These are phyloP conservation scores for Solanum piurae DNA, from an alignment of 257 asterid species.

Conservation along the genomic window DNA sequence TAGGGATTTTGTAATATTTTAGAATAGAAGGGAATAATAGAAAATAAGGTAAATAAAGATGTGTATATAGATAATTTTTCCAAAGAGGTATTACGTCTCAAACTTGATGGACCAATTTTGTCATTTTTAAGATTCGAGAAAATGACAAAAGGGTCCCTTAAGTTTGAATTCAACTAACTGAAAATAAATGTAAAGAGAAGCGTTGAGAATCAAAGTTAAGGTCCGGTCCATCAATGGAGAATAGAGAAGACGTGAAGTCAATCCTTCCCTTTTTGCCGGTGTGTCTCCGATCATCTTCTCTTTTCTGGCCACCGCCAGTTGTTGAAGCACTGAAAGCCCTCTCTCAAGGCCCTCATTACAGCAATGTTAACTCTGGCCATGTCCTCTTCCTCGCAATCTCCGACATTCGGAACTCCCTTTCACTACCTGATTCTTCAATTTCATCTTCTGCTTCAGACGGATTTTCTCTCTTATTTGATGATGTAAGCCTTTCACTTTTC, in stretches of 20 bases:
- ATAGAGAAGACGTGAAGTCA: slow-evolving; percentile 23
- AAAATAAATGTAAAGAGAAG: background rate
- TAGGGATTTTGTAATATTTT: too few relatives aligned
- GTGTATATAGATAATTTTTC: too few relatives aligned
- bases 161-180: background rate
- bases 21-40: too few relatives aligned
- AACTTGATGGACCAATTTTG: background rate
- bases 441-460: slow-evolving; percentile 46
- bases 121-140: background rate
- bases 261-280: slow-evolving; percentile 54
- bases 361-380: slow-evolving; percentile 66
- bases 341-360: slow-evolving; percentile 54
- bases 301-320: slow-evolving; percentile 59
- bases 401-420: slow-evolving; percentile 49
- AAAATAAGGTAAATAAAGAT: too few relatives aligned
- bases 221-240: background rate
- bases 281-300: slow-evolving; percentile 40
- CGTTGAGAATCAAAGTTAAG: background rate
- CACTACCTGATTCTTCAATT: slow-evolving; percentile 16
- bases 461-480: slow-evolving; percentile 62
- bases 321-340: slow-evolving; percentile 64
- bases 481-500: slow-evolving; percentile 20
- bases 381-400: slow-evolving; percentile 51
- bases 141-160: background rate
- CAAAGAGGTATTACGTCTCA: too few relatives aligned